Base-by-base conservation (phyloP, 148 eudicot genomes). In the Rhododendron kiyosumense region DNA sequence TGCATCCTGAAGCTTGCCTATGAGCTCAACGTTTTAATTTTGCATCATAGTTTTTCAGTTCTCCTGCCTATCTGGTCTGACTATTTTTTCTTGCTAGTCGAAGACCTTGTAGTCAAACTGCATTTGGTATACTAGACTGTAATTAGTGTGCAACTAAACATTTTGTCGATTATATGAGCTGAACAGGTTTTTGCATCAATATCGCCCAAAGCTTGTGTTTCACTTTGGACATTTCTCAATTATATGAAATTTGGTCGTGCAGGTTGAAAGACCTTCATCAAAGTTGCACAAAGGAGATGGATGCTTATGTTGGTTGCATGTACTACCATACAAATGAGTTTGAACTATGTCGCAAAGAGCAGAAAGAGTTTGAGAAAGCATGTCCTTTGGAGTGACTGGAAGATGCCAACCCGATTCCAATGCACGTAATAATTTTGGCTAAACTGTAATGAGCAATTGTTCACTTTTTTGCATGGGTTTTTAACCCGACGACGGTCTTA, bases 311-410 rank as follows among this genome's bases (percentile, higher is more conserved):
- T 15, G 90, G 90, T 48, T 94, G 98, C 89, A 92, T 95, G 97
- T 94, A 95, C 83, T 95, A 95, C 91, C 87, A 91, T 87, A 95
- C 98, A 20, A 89, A 95, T 77, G 98, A 95, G 85, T 95, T 94
- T 88, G 97, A 94, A 28, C 76, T 93, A 11, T 95, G 98, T 63
- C 96, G 97, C 85, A 91, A 92, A 86, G 96, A 95, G 89, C 98
- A 94, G 85, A 88, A 90, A 85, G 95, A 85, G 38, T 95, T 95
- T 63, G 98, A 95, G 91, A 95, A 95, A 86, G 93, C 92, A 28
- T 95, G 98, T 85, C 95, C 95, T 69, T 81, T 91, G 87, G 89
- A 90, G 84, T 89, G 90, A 89, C 51, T 45, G 46, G 81, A 15
- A 63, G 76, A 69, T 48, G 30, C 36, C 65, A 24, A 17, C 43